Evolutionary conservation across 495 filamentous ascomycete genomes (phyloP).

Genomic region (Physcia stellaris): DNA sequence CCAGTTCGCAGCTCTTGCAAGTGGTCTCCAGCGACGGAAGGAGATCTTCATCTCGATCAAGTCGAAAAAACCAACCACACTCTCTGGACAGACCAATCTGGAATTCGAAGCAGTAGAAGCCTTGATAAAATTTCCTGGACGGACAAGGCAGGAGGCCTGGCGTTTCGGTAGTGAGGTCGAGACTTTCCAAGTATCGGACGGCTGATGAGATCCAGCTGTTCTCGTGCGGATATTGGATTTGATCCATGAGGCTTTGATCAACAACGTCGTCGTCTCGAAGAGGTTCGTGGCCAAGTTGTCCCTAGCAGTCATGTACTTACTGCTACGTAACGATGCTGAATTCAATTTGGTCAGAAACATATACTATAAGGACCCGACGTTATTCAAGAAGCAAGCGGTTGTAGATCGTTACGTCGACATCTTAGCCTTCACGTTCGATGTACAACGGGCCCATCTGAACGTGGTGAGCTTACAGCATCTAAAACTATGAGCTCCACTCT

Average conservation of each 20-base stretch:
- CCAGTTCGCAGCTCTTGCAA: no score
- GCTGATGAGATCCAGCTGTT: constrained; percentile 28
- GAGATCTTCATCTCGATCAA: no score
- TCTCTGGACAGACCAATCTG: neutral
- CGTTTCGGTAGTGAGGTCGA: constrained; percentile 1
- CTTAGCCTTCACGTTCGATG: constrained; percentile 61
- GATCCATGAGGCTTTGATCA: constrained; percentile 52
- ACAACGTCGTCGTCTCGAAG: constrained; percentile 56
- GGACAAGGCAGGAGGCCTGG: constrained; percentile 1
- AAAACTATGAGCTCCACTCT: no score
- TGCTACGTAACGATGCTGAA: neutral
- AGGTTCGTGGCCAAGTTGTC: constrained; percentile 34
- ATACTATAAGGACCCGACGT: constrained; percentile 71
- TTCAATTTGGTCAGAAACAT: constrained; percentile 50
- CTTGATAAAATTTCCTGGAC: neutral
- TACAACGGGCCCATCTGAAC: constrained; percentile 47
- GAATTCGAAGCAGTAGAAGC: neutral
- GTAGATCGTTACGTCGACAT: constrained; percentile 76
- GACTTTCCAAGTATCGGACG: neutral
- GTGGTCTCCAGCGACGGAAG: no score
- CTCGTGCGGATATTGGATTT: constrained; percentile 56
- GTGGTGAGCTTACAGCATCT: no score
- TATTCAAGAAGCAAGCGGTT: constrained; percentile 61
- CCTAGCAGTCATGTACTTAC: neutral
- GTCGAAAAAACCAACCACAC: no score